Percentiles rank a stretch among this genome's conserved stretches.
Evolutionary conservation across 768 basidiomycete species (phyloP).

Genomic region (Sporobolomyces roseus): DNA sequence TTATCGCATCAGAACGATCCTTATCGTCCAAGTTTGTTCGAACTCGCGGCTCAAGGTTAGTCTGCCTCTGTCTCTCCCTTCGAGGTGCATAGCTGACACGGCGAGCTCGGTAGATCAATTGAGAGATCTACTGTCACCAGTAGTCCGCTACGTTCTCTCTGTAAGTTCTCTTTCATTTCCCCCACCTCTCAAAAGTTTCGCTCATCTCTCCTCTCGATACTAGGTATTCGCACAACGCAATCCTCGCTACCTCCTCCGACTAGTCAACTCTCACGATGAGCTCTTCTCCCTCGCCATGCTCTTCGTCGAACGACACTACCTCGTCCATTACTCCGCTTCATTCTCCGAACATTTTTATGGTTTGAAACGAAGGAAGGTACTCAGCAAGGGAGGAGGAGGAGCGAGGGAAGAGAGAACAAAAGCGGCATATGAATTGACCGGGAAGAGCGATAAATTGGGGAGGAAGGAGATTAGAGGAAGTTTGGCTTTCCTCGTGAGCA

Average conservation of each 20-base stretch:
- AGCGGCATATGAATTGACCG: slow-evolving; percentile 40
- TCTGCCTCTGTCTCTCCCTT: not conserved
- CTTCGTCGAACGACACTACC: slow-evolving; percentile 83
- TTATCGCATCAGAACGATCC: slow-evolving; percentile 7
- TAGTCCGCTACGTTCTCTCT: slow-evolving; percentile 41
- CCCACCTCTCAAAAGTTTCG: not conserved
- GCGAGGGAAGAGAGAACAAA: slow-evolving; percentile 50
- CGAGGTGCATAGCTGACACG: no score
- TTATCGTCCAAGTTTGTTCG: slow-evolving; percentile 24
- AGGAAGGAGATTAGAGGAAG: slow-evolving; percentile 68
- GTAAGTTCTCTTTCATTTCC: not conserved
- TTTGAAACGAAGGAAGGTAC: slow-evolving; percentile 67
- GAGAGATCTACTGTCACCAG: slow-evolving; percentile 35
- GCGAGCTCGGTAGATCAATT: slow-evolving; percentile 18
- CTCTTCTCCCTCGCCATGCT: slow-evolving; percentile 87
- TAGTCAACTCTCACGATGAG: slow-evolving; percentile 94
- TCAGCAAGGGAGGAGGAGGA: not conserved
- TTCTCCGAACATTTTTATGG: slow-evolving; percentile 97
- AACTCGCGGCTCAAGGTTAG: slow-evolving; percentile 40
- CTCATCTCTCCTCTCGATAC: slow-evolving; percentile 7
- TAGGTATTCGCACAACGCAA: slow-evolving; percentile 89
- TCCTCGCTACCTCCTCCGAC: slow-evolving; percentile 81
- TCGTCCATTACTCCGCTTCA: slow-evolving; percentile 75
- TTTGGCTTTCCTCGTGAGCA: slow-evolving; percentile 69
- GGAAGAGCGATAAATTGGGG: slow-evolving; percentile 64